Evolutionary conservation across 345 rosid species (phyloP).

Genomic region (Eucalyptus lansdowneana): DNA sequence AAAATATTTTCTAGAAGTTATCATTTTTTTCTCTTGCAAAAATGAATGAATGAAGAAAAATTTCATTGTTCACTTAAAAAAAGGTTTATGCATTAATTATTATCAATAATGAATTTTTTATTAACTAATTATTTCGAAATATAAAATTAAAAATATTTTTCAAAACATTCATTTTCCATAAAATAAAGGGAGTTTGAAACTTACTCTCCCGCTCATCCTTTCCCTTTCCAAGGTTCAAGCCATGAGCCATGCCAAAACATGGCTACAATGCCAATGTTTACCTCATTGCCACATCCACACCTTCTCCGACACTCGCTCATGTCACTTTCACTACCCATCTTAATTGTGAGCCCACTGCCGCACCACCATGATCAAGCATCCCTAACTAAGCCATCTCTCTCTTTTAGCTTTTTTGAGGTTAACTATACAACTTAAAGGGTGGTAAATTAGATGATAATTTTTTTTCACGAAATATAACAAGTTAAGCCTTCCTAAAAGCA

Average conservation of each 20-base stretch:
- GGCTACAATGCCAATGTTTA: not conserved
- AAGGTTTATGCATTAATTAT: not conserved
- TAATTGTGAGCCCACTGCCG: not conserved
- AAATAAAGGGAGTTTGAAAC: not conserved
- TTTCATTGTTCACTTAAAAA: not conserved
- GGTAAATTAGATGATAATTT: too few species aligned
- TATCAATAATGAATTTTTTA: too few species aligned
- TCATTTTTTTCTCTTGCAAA: not conserved
- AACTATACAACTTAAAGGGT: not conserved
- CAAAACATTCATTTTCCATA: too few species aligned
- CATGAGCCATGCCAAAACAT: not conserved
- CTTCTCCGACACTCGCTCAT: not conserved
- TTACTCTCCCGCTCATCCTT: not conserved
- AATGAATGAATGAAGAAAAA: not conserved
- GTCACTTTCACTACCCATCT: not conserved
- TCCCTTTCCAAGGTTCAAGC: not conserved
- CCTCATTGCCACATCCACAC: not conserved
- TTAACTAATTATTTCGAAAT: too few species aligned
- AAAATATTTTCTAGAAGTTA: too few species aligned
- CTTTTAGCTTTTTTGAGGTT: not conserved
- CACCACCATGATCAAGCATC: not conserved
- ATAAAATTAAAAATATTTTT: too few species aligned
- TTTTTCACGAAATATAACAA: too few species aligned
- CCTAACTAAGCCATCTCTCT: not conserved
- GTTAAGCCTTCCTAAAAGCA: not conserved